Evolutionary conservation across 2,329 filamentous ascomycete genomes (phyloP), one percentile per base, ranked within the genome.

Genomic region (Lizonia empirigonia): DNA sequence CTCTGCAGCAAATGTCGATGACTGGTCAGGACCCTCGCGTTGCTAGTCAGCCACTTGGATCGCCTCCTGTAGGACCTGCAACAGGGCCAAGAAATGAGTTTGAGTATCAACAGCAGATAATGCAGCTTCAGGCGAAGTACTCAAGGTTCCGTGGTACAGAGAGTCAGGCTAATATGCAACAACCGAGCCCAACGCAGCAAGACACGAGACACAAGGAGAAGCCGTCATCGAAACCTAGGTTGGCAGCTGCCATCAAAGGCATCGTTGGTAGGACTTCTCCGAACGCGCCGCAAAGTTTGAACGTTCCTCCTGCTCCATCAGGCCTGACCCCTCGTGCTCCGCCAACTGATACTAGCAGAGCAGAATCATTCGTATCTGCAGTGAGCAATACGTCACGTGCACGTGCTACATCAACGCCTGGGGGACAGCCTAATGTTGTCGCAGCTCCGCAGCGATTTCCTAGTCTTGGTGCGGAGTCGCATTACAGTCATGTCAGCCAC

Each of bases 231-330:
- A 66, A 61, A 19, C 64, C 65, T 16, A 68, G 62, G 23, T 33
- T 71, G n/a, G 58, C 64, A 13, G 68, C 64, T n/a, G 62, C 83
- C n/a, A 79, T 84, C 55, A 82, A 80, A 55, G 57, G 48, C 13
- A 46, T 71, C 19, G 68, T 57, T 32, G 60, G 64, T 36, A 68
- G 67, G 41, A 49, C 54, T 15, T 59, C 62, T 26, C 35, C 54
- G 19, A 58, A 52, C 27, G 37, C 42, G 5, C 56, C 61, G 38
- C 47, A 56, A 24, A 18, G 29, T 5, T 18, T 55, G 2, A 55
- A 30, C 23, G 22, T 42, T 32, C 44, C 38, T 15, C 27, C 38
- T 4, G 26, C 39, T 5, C 23, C 39, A 4, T 44, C 35, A 23
- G 33, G 8, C 4, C 29, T 44, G 9, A 29, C 34, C 27, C 50